A percentile compares a stretch with the other conserved stretches of the same genome.
These are phyloP conservation scores for Monosporozyma aquatica DNA, from an alignment of 805 yeast genomes.

Conservation along the genomic window DNA sequence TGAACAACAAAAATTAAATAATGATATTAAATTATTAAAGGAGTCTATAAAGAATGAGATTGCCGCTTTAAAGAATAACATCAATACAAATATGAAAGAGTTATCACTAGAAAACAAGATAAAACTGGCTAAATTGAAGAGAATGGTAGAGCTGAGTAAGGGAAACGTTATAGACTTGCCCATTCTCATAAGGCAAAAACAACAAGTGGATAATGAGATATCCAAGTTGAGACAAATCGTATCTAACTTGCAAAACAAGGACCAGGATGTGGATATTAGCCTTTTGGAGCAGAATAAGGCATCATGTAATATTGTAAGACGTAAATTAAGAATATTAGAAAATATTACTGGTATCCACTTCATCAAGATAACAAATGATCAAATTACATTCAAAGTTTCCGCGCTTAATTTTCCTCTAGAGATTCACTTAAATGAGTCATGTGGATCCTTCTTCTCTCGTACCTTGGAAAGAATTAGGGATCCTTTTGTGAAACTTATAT, in stretches of 20 bases:
- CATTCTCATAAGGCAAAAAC: not conserved
- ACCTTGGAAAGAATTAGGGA: not conserved
- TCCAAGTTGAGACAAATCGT: not conserved
- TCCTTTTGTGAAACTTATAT: not conserved
- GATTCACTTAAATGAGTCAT: not conserved
- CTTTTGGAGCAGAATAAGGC: not conserved
- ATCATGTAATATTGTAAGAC: not conserved
- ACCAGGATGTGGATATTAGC: not conserved
- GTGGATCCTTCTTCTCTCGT: not conserved
- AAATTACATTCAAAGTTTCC: not conserved
- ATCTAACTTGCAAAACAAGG: not conserved
- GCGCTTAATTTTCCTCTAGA: not conserved
- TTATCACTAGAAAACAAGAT: conserved; percentile 12
- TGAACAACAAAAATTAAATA: conserved; percentile 8
- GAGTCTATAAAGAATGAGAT: conserved; percentile 18
- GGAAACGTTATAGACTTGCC: conserved; percentile 8
- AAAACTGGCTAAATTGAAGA: conserved; percentile 12
- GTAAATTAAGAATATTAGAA: not conserved
- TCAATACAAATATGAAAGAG: conserved; percentile 6
- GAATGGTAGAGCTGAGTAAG: conserved; percentile 9
- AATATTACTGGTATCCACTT: not conserved
- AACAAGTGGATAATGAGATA: not conserved
- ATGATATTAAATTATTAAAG: conserved; percentile 11
- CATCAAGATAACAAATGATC: not conserved
- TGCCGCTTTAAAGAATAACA: conserved; percentile 11